Percentiles rank a stretch among this genome's conserved stretches.
Conservation (phyloP, 2,329 filamentous ascomycete genomes). For the Davidsoniella virescens region DNA sequence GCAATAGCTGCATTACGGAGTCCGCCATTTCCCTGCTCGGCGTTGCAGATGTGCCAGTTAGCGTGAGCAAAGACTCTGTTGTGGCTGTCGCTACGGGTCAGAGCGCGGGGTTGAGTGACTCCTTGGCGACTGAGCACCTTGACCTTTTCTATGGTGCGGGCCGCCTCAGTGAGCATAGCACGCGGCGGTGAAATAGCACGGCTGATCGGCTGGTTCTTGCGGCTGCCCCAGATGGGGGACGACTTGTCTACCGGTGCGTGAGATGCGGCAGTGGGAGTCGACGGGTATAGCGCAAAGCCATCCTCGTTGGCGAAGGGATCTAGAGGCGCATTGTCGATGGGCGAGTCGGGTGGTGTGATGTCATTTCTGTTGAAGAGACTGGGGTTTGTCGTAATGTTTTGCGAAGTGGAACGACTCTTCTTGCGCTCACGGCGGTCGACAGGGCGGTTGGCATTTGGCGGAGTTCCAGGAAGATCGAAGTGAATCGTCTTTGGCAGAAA, state of each 20-base stretch:
- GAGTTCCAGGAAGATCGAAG: constrained; percentile 52
- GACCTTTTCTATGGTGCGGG: constrained; percentile 39
- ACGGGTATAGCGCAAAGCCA: constrained; percentile 38
- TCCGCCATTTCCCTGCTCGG: constrained; percentile 84
- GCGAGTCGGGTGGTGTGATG: constrained; percentile 40
- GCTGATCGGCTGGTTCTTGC: constrained; percentile 63
- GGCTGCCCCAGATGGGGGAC: constrained; percentile 60
- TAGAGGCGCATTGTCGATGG: constrained; percentile 29
- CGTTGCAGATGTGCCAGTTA: constrained; percentile 67
- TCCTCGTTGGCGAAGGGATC: constrained; percentile 43
- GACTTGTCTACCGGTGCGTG: constrained; percentile 56
- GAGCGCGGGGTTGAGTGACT: constrained; percentile 35
- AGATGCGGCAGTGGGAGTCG: constrained; percentile 23
- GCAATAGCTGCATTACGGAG: constrained; percentile 77
- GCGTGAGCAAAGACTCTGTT: constrained; percentile 59
- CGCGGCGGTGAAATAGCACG: constrained; percentile 59
- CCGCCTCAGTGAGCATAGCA: constrained; percentile 56
- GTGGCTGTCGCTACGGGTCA: constrained; percentile 43
- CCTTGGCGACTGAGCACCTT: constrained; percentile 36
- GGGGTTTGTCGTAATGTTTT: constrained; percentile 24
- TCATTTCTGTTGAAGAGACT: constrained; percentile 36
- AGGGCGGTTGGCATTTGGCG: constrained; percentile 23
- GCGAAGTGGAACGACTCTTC: constrained; percentile 17
- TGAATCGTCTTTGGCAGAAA: constrained; percentile 87
- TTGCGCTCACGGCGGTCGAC: constrained; percentile 18